Percentiles rank a stretch among this genome's conserved stretches.
Evolutionary conservation across 2,329 filamentous ascomycete genomes (phyloP).

Genomic region (Hysterium pulicare): DNA sequence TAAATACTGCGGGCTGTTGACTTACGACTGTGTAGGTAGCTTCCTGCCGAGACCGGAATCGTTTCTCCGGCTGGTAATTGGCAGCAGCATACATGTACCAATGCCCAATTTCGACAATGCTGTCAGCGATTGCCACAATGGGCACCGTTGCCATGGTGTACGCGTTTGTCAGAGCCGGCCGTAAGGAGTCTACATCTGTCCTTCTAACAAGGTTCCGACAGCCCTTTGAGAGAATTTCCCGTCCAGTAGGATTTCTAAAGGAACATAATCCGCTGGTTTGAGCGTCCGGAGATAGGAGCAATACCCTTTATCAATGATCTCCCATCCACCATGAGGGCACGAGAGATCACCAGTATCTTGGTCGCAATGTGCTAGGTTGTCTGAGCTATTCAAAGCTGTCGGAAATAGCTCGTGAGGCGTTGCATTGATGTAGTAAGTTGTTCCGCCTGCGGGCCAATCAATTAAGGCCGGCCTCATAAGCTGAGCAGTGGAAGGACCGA

Average conservation of each 20-base stretch:
- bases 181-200: background rate
- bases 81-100: constrained; percentile 1
- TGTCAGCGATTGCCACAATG: constrained; percentile 6
- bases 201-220: background rate
- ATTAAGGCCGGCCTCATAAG: constrained; percentile 1
- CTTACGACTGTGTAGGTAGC: background rate
- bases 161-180: background rate
- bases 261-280: background rate
- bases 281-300: background rate
- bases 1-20: background rate
- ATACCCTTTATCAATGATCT: constrained; percentile 7
- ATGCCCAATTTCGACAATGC: constrained; percentile 1
- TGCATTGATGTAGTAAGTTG: constrained; percentile 2
- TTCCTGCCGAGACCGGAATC: background rate
- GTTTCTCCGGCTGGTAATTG: background rate
- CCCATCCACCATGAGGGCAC: constrained; percentile 10
- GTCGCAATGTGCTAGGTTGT: constrained; percentile 4
- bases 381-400: background rate
- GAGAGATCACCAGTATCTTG: constrained; percentile 8
- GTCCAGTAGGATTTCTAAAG: background rate
- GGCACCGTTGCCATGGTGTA: constrained; percentile 6
- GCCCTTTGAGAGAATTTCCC: background rate
- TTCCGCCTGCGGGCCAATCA: constrained; percentile 3
- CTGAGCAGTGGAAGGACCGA: constrained; percentile 7
- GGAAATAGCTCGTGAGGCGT: background rate